These are phyloP conservation scores for Cladosporium sp. DNA, from an alignment of 2,329 filamentous ascomycete genomes.

Conservation along the genomic window DNA sequence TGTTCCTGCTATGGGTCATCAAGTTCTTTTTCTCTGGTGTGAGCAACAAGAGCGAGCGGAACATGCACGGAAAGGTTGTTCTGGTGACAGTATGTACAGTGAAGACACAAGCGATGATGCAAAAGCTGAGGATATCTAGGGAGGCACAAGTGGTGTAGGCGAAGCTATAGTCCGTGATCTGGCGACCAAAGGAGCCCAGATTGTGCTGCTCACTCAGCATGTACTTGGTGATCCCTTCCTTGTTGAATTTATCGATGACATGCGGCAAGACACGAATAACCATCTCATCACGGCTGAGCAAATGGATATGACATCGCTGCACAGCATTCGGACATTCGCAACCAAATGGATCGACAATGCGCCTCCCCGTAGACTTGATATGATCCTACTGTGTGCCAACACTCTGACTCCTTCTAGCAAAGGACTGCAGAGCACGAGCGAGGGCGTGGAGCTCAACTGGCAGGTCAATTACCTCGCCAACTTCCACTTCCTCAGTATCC, in stretches of 20 bases:
- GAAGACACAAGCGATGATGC: background rate
- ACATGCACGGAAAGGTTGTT: constrained; percentile 89
- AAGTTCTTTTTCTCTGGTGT: constrained; percentile 77
- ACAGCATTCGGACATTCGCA: constrained; percentile 86
- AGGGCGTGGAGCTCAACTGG: constrained; percentile 86
- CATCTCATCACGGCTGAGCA: constrained; percentile 91
- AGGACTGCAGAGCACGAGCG: constrained; percentile 54
- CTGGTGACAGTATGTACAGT: constrained; percentile 67
- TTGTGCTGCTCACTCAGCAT: constrained; percentile 82
- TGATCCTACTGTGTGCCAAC: constrained; percentile 81
- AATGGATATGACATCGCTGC: constrained; percentile 80
- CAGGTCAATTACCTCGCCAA: constrained; percentile 93
- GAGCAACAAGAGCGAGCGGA: constrained; percentile 65
- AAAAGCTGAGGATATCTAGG: constrained; percentile 39
- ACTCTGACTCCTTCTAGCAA: constrained; percentile 64
- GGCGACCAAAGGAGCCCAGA: constrained; percentile 76
- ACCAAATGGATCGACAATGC: constrained; percentile 98
- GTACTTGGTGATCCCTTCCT: constrained; percentile 79
- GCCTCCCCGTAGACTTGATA: constrained; percentile 80
- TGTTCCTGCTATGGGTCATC: constrained; percentile 48
- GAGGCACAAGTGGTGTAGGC: constrained; percentile 89
- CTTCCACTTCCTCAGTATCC: constrained; percentile 86
- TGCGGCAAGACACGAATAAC: constrained; percentile 71
- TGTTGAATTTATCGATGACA: constrained; percentile 84
- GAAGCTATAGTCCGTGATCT: constrained; percentile 68